Percentiles rank a stretch among this genome's conserved stretches.
Conservation (phyloP, 306 rosid genomes). For the Carpinus fangiana region DNA sequence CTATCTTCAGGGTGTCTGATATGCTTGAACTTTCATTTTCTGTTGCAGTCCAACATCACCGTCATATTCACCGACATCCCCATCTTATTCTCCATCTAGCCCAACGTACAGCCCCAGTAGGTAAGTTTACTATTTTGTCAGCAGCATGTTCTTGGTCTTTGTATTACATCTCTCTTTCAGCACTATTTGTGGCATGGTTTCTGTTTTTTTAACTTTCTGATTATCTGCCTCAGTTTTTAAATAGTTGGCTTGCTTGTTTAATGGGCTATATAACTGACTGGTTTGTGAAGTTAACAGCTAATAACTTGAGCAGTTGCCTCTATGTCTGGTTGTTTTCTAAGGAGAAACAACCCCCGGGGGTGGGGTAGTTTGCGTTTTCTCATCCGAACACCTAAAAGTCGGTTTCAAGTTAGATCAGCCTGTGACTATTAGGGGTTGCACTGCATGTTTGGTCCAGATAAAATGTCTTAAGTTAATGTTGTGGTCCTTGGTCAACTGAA, state of each 20-base stretch:
- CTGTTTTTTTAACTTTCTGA: neutral
- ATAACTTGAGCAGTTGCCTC: neutral
- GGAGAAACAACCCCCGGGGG: neutral
- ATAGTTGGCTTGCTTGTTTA: neutral
- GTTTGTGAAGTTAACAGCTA: neutral
- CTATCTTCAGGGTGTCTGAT: conserved; percentile 19
- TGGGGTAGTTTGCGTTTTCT: neutral
- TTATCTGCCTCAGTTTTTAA: neutral
- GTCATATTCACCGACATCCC: conserved; percentile 96
- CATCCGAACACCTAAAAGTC: neutral
- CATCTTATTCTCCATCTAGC: conserved; percentile 94
- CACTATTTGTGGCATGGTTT: neutral
- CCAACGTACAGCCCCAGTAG: conserved; percentile 97
- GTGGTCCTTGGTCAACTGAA: neutral
- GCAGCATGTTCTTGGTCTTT: neutral
- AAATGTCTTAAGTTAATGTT: too few relatives aligned
- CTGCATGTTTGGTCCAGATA: too few relatives aligned
- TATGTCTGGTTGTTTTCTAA: neutral
- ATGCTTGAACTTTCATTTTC: conserved; percentile 5
- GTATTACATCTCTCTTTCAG: neutral
- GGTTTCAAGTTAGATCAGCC: neutral
- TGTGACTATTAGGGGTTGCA: too few relatives aligned
- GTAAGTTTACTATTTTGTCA: conserved; percentile 42
- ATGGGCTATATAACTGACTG: neutral
- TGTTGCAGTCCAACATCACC: conserved; percentile 93